These are phyloP conservation scores for Leucosporidium yakuticum DNA, from an alignment of 768 basidiomycete genomes.

Conservation along the genomic window DNA sequence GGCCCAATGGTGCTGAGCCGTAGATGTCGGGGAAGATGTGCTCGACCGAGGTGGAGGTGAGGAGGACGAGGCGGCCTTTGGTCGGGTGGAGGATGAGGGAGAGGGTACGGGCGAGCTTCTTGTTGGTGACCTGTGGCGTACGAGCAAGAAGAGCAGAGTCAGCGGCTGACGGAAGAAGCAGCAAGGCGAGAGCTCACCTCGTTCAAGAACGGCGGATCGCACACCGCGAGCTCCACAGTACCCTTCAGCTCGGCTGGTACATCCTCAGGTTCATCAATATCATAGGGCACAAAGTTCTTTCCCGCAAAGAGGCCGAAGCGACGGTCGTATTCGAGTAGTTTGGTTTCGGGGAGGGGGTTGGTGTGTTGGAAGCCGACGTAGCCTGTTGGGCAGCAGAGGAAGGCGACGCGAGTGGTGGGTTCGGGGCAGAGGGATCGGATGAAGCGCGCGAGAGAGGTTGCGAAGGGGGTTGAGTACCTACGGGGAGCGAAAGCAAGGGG, in stretches of 20 bases:
- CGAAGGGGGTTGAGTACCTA: slow-evolving; percentile 38
- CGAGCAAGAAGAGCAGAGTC: no score
- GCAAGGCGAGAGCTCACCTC: slow-evolving; percentile 22
- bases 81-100: slow-evolving; percentile 26
- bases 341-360: slow-evolving; percentile 21
- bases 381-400: slow-evolving; percentile 38
- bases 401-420: slow-evolving; percentile 27
- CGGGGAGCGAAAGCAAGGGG: no score
- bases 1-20: slow-evolving; percentile 20
- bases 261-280: slow-evolving; percentile 33
- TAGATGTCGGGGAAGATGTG: slow-evolving; percentile 21
- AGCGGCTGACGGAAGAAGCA: background rate
- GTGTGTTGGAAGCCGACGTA: slow-evolving; percentile 38
- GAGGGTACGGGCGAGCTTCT: slow-evolving; percentile 31
- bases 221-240: slow-evolving; percentile 34
- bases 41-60: slow-evolving; percentile 35
- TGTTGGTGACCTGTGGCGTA: slow-evolving; percentile 34
- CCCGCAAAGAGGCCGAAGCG: slow-evolving; percentile 32
- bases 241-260: slow-evolving; percentile 25
- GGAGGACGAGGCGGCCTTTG: slow-evolving; percentile 31
- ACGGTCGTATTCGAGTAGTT: slow-evolving; percentile 37
- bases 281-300: slow-evolving; percentile 35
- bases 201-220: slow-evolving; percentile 38
- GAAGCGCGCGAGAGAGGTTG: slow-evolving; percentile 28
- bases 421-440: slow-evolving; percentile 16